phyloP scores from a whole-genome alignment of 257 asterid species.

The Gentiana dahurica region DNA sequence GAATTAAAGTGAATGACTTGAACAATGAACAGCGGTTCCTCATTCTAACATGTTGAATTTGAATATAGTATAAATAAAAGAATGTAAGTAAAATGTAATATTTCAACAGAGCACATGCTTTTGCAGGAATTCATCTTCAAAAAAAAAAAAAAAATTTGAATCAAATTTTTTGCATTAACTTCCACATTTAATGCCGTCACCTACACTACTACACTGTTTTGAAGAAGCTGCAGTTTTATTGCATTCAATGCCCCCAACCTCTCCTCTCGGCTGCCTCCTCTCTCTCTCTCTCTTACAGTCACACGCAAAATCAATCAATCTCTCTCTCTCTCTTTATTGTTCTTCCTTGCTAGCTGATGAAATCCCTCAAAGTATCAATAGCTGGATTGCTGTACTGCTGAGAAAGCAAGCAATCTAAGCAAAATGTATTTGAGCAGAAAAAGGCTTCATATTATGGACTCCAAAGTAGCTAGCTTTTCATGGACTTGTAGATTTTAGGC shows the following conservation, averaged over 20 bases:
- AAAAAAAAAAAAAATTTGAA: constrained; percentile 6
- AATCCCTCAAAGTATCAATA: not conserved
- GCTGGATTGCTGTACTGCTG: not conserved
- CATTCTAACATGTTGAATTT: too few species aligned
- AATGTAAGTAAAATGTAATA: not conserved
- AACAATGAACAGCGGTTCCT: too few species aligned
- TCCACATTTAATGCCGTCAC: constrained; percentile 39
- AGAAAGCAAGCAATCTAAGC: not conserved
- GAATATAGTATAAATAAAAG: not conserved
- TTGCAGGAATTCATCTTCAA: constrained; percentile 34
- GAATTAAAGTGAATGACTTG: too few species aligned
- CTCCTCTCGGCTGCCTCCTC: constrained; percentile 2
- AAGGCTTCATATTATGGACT: constrained; percentile 5
- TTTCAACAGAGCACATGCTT: constrained; percentile 16
- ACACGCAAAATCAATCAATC: constrained; percentile 6
- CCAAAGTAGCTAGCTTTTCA: constrained; percentile 1
- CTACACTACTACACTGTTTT: constrained; percentile 23
- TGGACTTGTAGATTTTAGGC: not conserved
- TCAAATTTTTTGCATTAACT: constrained; percentile 15
- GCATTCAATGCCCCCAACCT: constrained; percentile 25
- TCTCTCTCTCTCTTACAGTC: not conserved
- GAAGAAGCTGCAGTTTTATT: constrained; percentile 22
- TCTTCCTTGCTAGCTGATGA: constrained; percentile 11
- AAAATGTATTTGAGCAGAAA: not conserved
- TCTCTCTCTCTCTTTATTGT: constrained; percentile 10